These are phyloP conservation scores for Cordyceps militaris DNA, from an alignment of 2,329 filamentous ascomycete genomes.

Conservation along the genomic window DNA sequence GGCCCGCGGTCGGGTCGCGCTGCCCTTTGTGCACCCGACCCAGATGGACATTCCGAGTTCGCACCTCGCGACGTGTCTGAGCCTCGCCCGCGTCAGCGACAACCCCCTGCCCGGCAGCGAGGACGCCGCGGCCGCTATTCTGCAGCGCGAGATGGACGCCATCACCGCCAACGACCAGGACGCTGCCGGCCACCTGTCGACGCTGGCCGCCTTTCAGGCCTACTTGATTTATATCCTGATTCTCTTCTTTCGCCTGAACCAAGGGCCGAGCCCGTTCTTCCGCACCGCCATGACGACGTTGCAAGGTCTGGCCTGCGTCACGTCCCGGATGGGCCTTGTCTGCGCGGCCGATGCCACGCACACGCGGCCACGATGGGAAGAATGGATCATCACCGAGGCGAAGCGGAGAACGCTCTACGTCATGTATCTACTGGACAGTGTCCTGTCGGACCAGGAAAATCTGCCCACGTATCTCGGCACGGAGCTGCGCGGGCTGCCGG, in stretches of 20 bases:
- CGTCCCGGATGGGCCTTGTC: slow-evolving; percentile 33
- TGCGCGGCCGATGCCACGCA: slow-evolving; percentile 34
- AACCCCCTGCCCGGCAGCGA: neutral
- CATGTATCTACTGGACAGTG: slow-evolving; percentile 47
- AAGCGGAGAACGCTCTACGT: slow-evolving; percentile 44
- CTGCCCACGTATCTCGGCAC: slow-evolving; percentile 41
- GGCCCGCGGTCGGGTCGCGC: neutral
- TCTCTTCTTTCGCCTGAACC: slow-evolving; percentile 34
- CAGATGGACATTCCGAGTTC: neutral
- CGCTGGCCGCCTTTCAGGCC: slow-evolving; percentile 42
- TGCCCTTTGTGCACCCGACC: slow-evolving; percentile 1
- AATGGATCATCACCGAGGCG: slow-evolving; percentile 46
- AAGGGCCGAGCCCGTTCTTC: slow-evolving; percentile 24
- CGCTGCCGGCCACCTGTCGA: neutral
- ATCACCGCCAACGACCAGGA: neutral
- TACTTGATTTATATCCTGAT: slow-evolving; percentile 47
- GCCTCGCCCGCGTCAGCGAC: neutral
- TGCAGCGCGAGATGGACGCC: slow-evolving; percentile 6
- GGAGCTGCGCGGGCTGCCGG: slow-evolving; percentile 39
- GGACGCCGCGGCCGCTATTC: neutral
- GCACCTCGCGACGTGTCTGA: slow-evolving; percentile 3
- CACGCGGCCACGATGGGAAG: slow-evolving; percentile 40
- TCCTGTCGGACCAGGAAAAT: slow-evolving; percentile 36
- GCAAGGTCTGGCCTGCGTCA: slow-evolving; percentile 40
- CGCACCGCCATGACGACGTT: slow-evolving; percentile 41